These are phyloP conservation scores for Eremothecium cymbalariae DNA, from an alignment of 1,139 yeast species.

Conservation along the genomic window DNA sequence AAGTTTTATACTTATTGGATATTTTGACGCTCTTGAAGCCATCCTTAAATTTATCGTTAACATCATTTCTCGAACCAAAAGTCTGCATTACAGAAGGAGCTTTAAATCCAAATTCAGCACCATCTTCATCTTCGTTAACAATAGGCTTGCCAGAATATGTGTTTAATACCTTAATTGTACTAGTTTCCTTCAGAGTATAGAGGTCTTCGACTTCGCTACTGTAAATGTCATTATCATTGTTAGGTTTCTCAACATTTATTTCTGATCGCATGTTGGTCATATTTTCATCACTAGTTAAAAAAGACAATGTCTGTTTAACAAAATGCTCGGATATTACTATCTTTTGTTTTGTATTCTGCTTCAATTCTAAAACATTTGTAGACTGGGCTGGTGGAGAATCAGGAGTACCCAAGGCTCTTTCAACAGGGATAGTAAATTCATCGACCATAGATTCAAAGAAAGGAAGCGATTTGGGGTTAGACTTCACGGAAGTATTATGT, in stretches of 20 bases:
- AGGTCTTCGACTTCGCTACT: conserved; percentile 39
- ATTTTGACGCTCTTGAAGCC: conserved; percentile 49
- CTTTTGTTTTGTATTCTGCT: conserved; percentile 23
- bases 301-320: conserved; percentile 58
- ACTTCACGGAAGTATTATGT: conserved; percentile 41
- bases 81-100: conserved; percentile 44
- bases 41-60: conserved; percentile 36
- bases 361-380: conserved; percentile 10
- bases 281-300: conserved; percentile 39
- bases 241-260: conserved; percentile 11
- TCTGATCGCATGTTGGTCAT: conserved; percentile 30
- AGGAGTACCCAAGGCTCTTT: conserved; percentile 13
- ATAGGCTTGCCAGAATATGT: conserved; percentile 13
- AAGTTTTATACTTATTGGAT: conserved; percentile 48
- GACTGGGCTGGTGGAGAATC: conserved; percentile 18
- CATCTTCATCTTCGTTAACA: conserved; percentile 35
- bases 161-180: conserved; percentile 33
- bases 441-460: conserved; percentile 69
- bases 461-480: conserved; percentile 57
- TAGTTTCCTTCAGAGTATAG: conserved; percentile 40
- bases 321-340: conserved; percentile 43
- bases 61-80: conserved; percentile 37
- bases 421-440: conserved; percentile 23
- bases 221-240: conserved; percentile 34
- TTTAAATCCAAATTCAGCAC: conserved; percentile 35